phyloP scores from a whole-genome alignment of 306 rosid genomes.

The Astragalus membranaceus region DNA sequence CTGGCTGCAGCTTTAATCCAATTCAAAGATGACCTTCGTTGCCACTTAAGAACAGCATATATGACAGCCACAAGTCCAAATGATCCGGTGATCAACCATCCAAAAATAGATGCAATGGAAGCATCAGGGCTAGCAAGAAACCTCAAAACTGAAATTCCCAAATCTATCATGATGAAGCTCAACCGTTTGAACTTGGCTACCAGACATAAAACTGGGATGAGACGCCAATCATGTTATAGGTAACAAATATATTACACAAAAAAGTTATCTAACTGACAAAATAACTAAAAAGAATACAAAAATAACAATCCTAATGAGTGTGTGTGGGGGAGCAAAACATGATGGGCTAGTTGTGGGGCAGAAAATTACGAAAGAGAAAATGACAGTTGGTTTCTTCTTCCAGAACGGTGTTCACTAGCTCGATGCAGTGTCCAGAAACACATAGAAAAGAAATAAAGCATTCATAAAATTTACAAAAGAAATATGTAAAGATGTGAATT shows the following conservation, averaged over 20 bases:
- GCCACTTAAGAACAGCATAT: slow-evolving; percentile 64
- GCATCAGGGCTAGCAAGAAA: slow-evolving; percentile 28
- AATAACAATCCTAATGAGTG: neutral
- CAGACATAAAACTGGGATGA: slow-evolving; percentile 25
- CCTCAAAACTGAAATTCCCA: slow-evolving; percentile 39
- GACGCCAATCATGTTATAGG: neutral
- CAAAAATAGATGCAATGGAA: slow-evolving; percentile 40
- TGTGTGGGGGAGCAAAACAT: slow-evolving; percentile 17
- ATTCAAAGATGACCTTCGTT: slow-evolving; percentile 53
- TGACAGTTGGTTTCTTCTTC: neutral
- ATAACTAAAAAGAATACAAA: neutral
- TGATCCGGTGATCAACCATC: slow-evolving; percentile 62
- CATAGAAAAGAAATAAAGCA: neutral
- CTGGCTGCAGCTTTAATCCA: slow-evolving; percentile 77
- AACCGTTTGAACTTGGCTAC: slow-evolving; percentile 3
- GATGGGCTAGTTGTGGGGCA: neutral
- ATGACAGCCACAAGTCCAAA: slow-evolving; percentile 54
- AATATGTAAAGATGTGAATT: neutral
- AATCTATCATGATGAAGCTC: slow-evolving; percentile 34
- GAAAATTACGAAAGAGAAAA: slow-evolving; percentile 2
- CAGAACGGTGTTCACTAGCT: neutral
- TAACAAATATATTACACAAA: neutral
- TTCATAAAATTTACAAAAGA: neutral
- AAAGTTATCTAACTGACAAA: slow-evolving; percentile 7
- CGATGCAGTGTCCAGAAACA: neutral